Evolutionary conservation across 2,329 filamentous ascomycete genomes (phyloP).

Genomic region (Fusarium sororula): DNA sequence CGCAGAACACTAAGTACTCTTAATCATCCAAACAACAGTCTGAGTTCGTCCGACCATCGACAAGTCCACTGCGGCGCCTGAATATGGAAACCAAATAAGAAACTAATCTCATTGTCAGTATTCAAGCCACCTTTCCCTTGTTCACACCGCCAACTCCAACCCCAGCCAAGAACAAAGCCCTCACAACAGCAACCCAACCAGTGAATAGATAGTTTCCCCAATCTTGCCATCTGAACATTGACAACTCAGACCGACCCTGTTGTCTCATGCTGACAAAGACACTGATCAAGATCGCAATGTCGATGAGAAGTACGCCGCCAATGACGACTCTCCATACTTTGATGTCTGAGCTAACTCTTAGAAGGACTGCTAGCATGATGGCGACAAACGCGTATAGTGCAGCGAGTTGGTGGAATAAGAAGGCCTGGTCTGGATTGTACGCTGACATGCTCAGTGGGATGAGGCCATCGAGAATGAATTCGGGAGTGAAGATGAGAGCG

Average conservation of each 20-base stretch:
- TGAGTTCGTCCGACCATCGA: background rate
- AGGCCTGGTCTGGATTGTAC: conserved; percentile 32
- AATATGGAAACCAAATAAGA: accelerated
- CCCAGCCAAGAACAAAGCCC: conserved; percentile 29
- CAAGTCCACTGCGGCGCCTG: accelerated
- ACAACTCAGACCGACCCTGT: conserved; percentile 14
- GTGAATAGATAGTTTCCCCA: conserved; percentile 34
- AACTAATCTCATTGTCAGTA: background rate
- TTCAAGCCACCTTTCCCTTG: conserved; percentile 18
- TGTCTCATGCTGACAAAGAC: conserved; percentile 30
- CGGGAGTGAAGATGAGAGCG: conserved; percentile 17
- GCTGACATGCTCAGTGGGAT: conserved; percentile 20
- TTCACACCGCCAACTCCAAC: conserved; percentile 16
- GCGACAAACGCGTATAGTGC: conserved; percentile 29
- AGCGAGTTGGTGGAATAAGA: conserved; percentile 38
- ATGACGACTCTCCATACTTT: conserved; percentile 35
- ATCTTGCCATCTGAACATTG: conserved; percentile 18
- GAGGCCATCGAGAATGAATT: conserved; percentile 32
- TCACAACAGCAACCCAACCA: conserved; percentile 19
- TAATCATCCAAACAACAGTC: background rate
- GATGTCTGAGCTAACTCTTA: conserved; percentile 27
- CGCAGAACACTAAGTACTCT: background rate
- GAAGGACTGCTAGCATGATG: conserved; percentile 12
- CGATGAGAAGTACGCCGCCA: conserved; percentile 26
- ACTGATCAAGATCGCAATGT: conserved; percentile 29